phyloP scores from a whole-genome alignment of 2,329 filamentous ascomycete genomes.

The Amauroascus niger region DNA sequence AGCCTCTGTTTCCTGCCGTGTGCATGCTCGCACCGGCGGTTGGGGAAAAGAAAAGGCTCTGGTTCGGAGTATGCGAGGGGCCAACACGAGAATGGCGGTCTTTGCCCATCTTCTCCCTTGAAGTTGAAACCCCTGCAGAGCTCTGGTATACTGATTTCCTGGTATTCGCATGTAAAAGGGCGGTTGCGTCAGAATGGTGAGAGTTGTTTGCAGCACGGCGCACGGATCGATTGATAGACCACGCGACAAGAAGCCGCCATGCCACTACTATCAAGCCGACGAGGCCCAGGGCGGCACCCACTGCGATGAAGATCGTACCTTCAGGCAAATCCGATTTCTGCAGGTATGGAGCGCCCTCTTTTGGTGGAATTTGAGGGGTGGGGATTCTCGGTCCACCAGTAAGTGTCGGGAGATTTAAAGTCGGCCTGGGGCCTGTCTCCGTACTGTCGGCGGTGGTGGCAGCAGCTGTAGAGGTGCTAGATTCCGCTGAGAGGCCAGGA shows the following conservation, averaged over 20 bases:
- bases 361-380: conserved; percentile 68
- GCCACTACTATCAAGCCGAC: conserved; percentile 70
- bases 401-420: conserved; percentile 42
- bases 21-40: conserved; percentile 58
- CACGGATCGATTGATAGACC: conserved; percentile 84
- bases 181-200: conserved; percentile 53
- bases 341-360: conserved; percentile 81
- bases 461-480: conserved; percentile 20
- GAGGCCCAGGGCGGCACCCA: conserved; percentile 77
- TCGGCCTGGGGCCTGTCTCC: conserved; percentile 24
- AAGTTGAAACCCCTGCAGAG: conserved; percentile 39
- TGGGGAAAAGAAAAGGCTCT: conserved; percentile 87
- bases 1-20: conserved; percentile 55
- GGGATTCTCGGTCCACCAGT: conserved; percentile 55
- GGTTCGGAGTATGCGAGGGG: conserved; percentile 47
- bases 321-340: conserved; percentile 74
- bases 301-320: conserved; percentile 91
- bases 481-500: conserved; percentile 18
- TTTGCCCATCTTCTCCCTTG: conserved; percentile 43
- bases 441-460: conserved; percentile 18
- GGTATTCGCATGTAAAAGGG: conserved; percentile 42
- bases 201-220: conserved; percentile 72
- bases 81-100: conserved; percentile 33
- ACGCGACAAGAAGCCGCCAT: conserved; percentile 82
- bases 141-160: conserved; percentile 26